These are phyloP conservation scores for Capsicum chinense DNA, from an alignment of 257 asterid species.

Conservation along the genomic window DNA sequence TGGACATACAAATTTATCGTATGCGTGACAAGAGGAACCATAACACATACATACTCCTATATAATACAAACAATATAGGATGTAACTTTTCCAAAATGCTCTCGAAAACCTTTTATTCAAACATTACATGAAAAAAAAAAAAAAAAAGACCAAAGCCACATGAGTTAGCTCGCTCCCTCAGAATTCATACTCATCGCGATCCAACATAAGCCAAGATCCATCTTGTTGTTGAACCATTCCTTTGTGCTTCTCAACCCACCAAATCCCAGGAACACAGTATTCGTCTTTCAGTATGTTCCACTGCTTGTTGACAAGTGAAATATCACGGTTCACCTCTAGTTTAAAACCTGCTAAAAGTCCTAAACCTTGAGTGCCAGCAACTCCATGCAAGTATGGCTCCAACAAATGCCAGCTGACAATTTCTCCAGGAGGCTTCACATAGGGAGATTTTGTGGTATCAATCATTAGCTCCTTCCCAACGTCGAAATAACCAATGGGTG, in stretches of 20 bases:
- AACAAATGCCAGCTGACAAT: slow-evolving; percentile 54
- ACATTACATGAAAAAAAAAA: neutral
- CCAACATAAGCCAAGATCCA: slow-evolving; percentile 76
- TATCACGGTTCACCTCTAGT: slow-evolving; percentile 16
- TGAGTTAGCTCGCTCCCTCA: neutral
- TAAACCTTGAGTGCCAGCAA: slow-evolving; percentile 13
- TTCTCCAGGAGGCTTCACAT: slow-evolving; percentile 58
- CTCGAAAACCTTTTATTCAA: slow-evolving; percentile 5
- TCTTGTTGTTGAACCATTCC: slow-evolving; percentile 47
- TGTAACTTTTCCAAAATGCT: neutral
- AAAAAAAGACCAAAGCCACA: neutral
- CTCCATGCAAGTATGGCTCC: slow-evolving; percentile 76
- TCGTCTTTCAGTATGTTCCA: slow-evolving; percentile 55
- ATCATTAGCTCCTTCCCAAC: slow-evolving; percentile 63
- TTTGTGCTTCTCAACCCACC: slow-evolving; percentile 67
- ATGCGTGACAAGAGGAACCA: neutral
- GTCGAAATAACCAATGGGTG: slow-evolving; percentile 45
- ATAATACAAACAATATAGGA: neutral
- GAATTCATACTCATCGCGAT: slow-evolving; percentile 43
- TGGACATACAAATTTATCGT: neutral
- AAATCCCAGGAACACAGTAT: slow-evolving; percentile 53
- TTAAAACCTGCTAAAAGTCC: neutral
- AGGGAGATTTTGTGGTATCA: slow-evolving; percentile 26
- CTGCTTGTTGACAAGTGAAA: slow-evolving; percentile 12
- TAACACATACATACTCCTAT: neutral